Base-by-base conservation (phyloP, 75 land plant genomes). In the Cryptomeria japonica region DNA sequence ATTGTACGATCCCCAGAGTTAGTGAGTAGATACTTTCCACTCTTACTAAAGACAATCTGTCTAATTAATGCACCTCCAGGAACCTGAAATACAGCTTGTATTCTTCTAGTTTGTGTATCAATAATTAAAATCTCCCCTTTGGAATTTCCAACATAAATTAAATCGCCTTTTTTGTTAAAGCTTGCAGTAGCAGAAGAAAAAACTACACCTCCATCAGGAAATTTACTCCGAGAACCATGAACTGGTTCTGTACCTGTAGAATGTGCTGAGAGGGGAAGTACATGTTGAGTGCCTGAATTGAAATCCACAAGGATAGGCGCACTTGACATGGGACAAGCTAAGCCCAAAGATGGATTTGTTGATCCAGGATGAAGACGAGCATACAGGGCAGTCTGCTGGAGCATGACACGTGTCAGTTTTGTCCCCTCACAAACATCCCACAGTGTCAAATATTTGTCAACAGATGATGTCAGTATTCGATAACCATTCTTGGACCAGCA, bases 401-500 rank as follows among this genome's bases (percentile, higher is more conserved):
- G 89, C 41, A 91, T 88, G 83, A 90, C 89, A 28, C 92, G 90
- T 25, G 91, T 44, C 53, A 97, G 84, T 87, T 92, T 96, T 86
- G 83, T 90, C 3, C 96, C 97, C 86, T 84, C 92, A 19, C 87
- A 83, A 85, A 98, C 97, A 89, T 96, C 93, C 99, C 99, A 98
- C 37, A 96, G 91, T n/a, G 95, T 91, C 79, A 98, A 89, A 55
- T 97, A 95, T 87, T 95, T 97, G 88, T 98, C 99, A 47, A 93
- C 93, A 28, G 97, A 93, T 38, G 99, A 95, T 37, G 96, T 93
- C 72, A 98, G 92, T 79, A 98, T 89, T 19, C 87, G 90, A 79
- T 93, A 95, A 12, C 99, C 98, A 91, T 91, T 89, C 87, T 97
- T 98, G 22, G 99, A 98, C 99, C 99, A 98, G 89, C 95, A 97